phyloP scores from a whole-genome alignment of 1,284 basidiomycete genomes.

The Cryptococcus sp. region DNA sequence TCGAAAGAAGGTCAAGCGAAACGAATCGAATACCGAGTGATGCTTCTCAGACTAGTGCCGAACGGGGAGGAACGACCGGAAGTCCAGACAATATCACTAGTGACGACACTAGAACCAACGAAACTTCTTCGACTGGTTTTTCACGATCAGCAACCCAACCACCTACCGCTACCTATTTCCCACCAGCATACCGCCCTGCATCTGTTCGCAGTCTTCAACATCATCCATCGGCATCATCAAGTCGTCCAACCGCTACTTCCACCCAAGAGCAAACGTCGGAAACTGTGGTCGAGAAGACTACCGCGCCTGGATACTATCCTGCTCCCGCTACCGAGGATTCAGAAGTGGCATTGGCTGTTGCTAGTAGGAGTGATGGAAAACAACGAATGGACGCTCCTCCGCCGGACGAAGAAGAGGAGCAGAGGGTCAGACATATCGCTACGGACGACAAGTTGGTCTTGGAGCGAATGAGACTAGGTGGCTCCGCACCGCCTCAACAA shows the following conservation, averaged over 20 bases:
- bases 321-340: constrained; percentile 44
- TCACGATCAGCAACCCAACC: neutral
- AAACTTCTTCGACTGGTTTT: neutral
- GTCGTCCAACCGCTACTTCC: neutral
- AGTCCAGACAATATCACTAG: neutral
- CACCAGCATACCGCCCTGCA: constrained; percentile 44
- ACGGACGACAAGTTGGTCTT: constrained; percentile 47
- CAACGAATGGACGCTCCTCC: constrained; percentile 16
- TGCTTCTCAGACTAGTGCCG: neutral
- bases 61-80: neutral
- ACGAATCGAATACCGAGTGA: neutral
- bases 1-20: neutral
- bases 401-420: constrained; percentile 3
- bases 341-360: constrained; percentile 40
- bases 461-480: constrained; percentile 39
- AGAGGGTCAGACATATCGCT: constrained; percentile 34
- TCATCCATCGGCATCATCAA: constrained; percentile 1
- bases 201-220: constrained; percentile 25
- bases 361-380: constrained; percentile 38
- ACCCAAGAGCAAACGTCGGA: neutral
- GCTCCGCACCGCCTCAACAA: constrained; percentile 31
- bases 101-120: neutral
- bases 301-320: constrained; percentile 43
- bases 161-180: constrained; percentile 24
- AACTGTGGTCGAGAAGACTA: constrained; percentile 33